These are phyloP conservation scores for Aegilops bicornis DNA, from an alignment of 176 grass and related monocot species.

Conservation along the genomic window DNA sequence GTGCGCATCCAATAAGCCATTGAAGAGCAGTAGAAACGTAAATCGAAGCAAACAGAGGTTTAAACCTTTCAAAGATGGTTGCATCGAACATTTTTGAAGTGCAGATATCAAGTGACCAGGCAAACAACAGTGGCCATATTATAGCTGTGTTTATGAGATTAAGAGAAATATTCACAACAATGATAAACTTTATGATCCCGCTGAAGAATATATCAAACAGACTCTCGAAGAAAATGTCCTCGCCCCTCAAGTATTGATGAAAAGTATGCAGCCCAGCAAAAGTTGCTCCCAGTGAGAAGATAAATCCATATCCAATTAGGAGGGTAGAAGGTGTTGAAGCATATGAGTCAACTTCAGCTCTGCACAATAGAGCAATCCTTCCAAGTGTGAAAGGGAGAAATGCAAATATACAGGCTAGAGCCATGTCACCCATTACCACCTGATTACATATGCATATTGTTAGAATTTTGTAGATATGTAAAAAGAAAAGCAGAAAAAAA, in stretches of 20 bases:
- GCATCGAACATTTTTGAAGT: constrained; percentile 33
- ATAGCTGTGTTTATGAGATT: neutral
- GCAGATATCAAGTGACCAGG: constrained; percentile 25
- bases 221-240: neutral
- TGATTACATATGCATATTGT: neutral
- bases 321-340: constrained; percentile 7
- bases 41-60: constrained; percentile 9
- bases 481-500: neutral
- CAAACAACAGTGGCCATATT: constrained; percentile 22
- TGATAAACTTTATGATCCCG: neutral
- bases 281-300: neutral
- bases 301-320: constrained; percentile 19
- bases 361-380: constrained; percentile 8
- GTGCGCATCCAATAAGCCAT: constrained; percentile 32
- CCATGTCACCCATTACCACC: constrained; percentile 23
- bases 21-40: constrained; percentile 24
- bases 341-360: neutral
- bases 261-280: constrained; percentile 5
- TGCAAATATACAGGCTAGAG: constrained; percentile 19
- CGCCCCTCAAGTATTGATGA: constrained; percentile 25
- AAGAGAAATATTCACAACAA: constrained; percentile 20
- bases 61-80: constrained; percentile 1
- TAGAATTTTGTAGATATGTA: neutral
- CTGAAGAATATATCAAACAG: constrained; percentile 17
- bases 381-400: constrained; percentile 36